Base-by-base conservation (phyloP, 164 flowering plant genomes). In the Liquidambar formosana region DNA sequence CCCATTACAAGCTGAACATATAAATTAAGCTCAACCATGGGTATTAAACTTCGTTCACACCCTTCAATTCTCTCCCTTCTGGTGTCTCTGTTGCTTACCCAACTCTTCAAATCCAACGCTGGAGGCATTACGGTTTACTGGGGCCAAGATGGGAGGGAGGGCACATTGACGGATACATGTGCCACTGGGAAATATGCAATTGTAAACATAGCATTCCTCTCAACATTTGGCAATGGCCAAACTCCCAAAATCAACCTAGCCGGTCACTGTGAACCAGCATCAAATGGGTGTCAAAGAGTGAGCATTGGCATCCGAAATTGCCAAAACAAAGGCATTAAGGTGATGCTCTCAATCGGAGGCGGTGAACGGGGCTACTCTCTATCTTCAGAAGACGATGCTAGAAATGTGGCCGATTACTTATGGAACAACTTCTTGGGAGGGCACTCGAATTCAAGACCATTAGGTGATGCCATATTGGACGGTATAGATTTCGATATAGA, bases 401-500 rank as follows among this genome's bases (percentile, higher is more conserved):
- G n/a, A 27, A 14, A 11, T 8, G 66, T 77, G 0, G 72, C 80
- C 1, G 44, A 45, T 11, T 77, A 80, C 64, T 14, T 80, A 11
- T 74, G 80, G 79, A 71, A 64, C 64, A 79, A 71, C 57, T 76
- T 67, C 49, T 65, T 79, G 0, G 74, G 72, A 0, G 80, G 80
- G 1, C 28, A 33, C 0, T 68, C 80, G 4, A 2, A 10, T 3
- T 67, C 70, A 2, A 46, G 75, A 1, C 80, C 76, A 2, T 26
- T 76, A 0, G 80, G 83, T 1, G 72, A 71, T 33, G 82, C 76
- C 0, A 33, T 68, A 0, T 16, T 79, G 44, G 77, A 79, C 11
- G 82, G 82, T 0, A 49, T 77, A 0, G 77, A 78, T 43, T 74
- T 78, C 19, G 72, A 54, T 41, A 67, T 70, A 3, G 80, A 67